Conservation (phyloP, 2,329 filamentous ascomycete genomes). For the Zarea fungicola region DNA sequence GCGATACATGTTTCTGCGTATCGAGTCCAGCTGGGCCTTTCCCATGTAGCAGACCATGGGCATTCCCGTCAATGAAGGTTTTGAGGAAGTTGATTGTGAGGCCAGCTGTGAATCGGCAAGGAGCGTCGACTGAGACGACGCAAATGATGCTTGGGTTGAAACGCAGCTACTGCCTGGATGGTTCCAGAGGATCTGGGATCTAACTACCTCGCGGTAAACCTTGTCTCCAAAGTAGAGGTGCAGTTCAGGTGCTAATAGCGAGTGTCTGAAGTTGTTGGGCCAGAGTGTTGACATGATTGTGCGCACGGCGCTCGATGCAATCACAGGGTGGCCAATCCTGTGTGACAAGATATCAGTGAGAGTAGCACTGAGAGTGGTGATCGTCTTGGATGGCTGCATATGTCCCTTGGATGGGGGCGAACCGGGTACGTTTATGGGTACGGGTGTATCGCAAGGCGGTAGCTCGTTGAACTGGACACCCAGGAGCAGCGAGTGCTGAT, state of each 20-base stretch:
- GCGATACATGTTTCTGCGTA: constrained; percentile 44
- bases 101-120: constrained; percentile 25
- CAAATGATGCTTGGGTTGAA: constrained; percentile 27
- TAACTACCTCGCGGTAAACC: constrained; percentile 40
- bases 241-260: constrained; percentile 34
- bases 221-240: constrained; percentile 45
- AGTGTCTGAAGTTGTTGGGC: constrained; percentile 28
- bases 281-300: constrained; percentile 42
- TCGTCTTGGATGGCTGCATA: constrained; percentile 35
- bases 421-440: constrained; percentile 29
- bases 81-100: constrained; percentile 13
- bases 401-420: constrained; percentile 32
- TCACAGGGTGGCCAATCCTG: constrained; percentile 27
- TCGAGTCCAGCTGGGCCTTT: constrained; percentile 39
- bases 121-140: constrained; percentile 31
- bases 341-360: constrained; percentile 39
- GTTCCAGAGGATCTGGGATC: constrained; percentile 47
- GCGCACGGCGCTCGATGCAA: constrained; percentile 37
- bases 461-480: constrained; percentile 41
- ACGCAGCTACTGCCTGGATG: constrained; percentile 23
- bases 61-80: constrained; percentile 20
- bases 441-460: constrained; percentile 36
- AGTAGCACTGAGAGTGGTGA: constrained; percentile 37
- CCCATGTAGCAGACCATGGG: constrained; percentile 44
- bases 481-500: constrained; percentile 44